Evolutionary conservation across 2,329 filamentous ascomycete species (phyloP).

Genomic region (Ceratocystis alfenasii): DNA sequence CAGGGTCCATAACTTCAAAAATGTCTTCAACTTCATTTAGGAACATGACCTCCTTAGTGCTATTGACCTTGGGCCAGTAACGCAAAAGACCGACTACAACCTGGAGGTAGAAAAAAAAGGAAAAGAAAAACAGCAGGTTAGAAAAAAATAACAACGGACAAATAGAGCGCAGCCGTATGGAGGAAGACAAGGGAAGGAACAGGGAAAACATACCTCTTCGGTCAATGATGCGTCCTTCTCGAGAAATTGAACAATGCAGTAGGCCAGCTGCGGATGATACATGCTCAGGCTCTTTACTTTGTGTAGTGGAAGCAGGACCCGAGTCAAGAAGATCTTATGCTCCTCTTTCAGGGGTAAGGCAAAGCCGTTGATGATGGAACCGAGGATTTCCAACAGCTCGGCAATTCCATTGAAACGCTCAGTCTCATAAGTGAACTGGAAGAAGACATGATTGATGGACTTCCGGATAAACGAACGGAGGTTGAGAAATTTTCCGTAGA

Average conservation of each 20-base stretch:
- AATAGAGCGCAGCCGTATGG: constrained; percentile 5
- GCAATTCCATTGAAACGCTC: constrained; percentile 98
- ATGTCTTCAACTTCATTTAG: constrained; percentile 98
- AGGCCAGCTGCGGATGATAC: constrained; percentile 97
- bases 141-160: neutral
- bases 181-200: constrained; percentile 17
- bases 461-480: constrained; percentile 91
- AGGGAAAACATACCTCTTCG: constrained; percentile 63
- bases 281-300: constrained; percentile 99
- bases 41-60: constrained; percentile 99
- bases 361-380: constrained; percentile 98
- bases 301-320: constrained; percentile 84
- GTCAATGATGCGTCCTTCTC: constrained; percentile 96
- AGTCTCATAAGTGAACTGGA: constrained; percentile 98
- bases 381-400: constrained; percentile 88
- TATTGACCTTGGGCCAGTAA: constrained; percentile 99
- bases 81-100: constrained; percentile 87
- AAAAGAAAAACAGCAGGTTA: constrained; percentile 22
- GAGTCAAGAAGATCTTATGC: constrained; percentile 93
- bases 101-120: constrained; percentile 33
- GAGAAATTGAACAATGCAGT: constrained; percentile 97
- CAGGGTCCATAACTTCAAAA: constrained; percentile 98
- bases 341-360: constrained; percentile 94
- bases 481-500: constrained; percentile 98
- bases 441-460: constrained; percentile 99